Evolutionary conservation across 768 basidiomycete species (phyloP).

Genomic region (Pisolithus albus): DNA sequence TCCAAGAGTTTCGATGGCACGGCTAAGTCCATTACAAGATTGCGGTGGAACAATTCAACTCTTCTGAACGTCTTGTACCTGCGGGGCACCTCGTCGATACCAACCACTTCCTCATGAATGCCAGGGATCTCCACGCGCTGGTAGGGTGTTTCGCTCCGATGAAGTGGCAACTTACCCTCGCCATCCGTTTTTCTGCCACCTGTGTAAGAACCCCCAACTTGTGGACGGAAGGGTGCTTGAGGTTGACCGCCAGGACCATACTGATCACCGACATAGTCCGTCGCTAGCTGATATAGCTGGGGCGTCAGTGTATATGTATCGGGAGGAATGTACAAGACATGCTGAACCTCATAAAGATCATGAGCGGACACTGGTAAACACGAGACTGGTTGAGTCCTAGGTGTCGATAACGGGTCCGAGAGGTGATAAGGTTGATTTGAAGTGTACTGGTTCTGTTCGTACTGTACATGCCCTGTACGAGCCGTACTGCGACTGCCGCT

Average conservation of each 20-base stretch:
- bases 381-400: slow-evolving; percentile 15
- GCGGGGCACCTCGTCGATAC: slow-evolving; percentile 55
- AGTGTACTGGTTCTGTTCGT: slow-evolving; percentile 25
- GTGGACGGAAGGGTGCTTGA: slow-evolving; percentile 18
- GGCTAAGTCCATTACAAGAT: slow-evolving; percentile 84
- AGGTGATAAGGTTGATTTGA: slow-evolving; percentile 29
- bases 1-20: slow-evolving; percentile 90
- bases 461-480: slow-evolving; percentile 21
- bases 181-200: slow-evolving; percentile 35
- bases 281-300: slow-evolving; percentile 14
- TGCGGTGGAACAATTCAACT: slow-evolving; percentile 89
- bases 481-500: slow-evolving; percentile 14
- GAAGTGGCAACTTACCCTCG: slow-evolving; percentile 66
- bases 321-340: slow-evolving; percentile 13
- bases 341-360: slow-evolving; percentile 22
- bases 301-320: slow-evolving; percentile 21
- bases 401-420: slow-evolving; percentile 35
- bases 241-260: slow-evolving; percentile 13
- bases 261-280: slow-evolving; percentile 10
- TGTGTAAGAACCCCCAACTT: slow-evolving; percentile 29
- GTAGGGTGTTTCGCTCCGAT: slow-evolving; percentile 36
- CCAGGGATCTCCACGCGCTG: slow-evolving; percentile 38
- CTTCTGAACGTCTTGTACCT: slow-evolving; percentile 92
- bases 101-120: slow-evolving; percentile 30
- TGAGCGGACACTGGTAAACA: slow-evolving; percentile 12